These are phyloP conservation scores for Ceratobasidium papillatum DNA, from an alignment of 1,284 basidiomycete genomes.

Conservation along the genomic window DNA sequence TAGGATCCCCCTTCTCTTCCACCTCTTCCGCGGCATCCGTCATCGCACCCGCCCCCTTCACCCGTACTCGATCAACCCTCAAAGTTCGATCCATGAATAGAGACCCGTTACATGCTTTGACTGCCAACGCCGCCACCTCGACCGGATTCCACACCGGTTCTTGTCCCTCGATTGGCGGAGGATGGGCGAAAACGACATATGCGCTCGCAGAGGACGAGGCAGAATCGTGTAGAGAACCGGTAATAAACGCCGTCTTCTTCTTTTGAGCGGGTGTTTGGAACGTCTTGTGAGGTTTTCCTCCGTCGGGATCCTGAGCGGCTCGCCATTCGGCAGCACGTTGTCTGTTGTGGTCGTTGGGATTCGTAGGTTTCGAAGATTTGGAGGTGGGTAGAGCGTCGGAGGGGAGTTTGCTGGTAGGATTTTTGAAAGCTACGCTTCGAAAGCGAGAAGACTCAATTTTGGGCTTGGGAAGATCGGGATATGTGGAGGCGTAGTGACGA, in stretches of 20 bases:
- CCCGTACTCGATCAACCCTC: constrained; percentile 71
- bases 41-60: constrained; percentile 48
- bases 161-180: constrained; percentile 57
- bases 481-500: constrained; percentile 63
- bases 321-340: constrained; percentile 55
- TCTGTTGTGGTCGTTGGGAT: constrained; percentile 52
- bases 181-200: constrained; percentile 87
- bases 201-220: constrained; percentile 78
- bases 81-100: constrained; percentile 78
- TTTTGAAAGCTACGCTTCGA: constrained; percentile 87
- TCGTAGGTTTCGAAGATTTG: constrained; percentile 47
- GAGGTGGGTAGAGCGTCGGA: constrained; percentile 51
- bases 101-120: constrained; percentile 73
- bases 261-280: constrained; percentile 87
- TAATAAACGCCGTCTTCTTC: constrained; percentile 94
- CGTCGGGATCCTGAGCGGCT: constrained; percentile 56
- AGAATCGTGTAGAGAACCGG: constrained; percentile 79
- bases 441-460: constrained; percentile 92
- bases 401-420: constrained; percentile 73
- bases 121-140: constrained; percentile 71
- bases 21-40: constrained; percentile 51
- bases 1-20: constrained; percentile 66
- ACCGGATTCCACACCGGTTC: constrained; percentile 70
- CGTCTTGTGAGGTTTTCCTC: constrained; percentile 50
- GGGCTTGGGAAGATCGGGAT: constrained; percentile 51